Evolutionary conservation across 805 yeast species (phyloP), one percentile per base, ranked within the genome.

Genomic region (Wickerhamomyces strasburgensis): DNA sequence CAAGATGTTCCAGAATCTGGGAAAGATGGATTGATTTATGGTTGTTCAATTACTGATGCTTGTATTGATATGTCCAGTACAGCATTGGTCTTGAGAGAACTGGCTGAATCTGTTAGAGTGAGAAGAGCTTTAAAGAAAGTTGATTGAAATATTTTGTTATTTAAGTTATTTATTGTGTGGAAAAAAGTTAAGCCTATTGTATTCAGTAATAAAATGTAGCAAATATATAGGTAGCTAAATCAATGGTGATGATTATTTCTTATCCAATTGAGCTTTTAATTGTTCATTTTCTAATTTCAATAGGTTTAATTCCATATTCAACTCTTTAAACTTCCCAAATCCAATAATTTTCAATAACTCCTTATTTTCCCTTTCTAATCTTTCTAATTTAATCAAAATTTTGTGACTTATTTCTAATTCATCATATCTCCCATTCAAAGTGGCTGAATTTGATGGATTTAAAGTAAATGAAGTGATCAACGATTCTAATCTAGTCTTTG

Each of bases 21-120:
- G 37, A 81, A 82, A 57, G 71, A 70, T 37, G 75, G 70, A 16
- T 75, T 90, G 64, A 76, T 83, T 56, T 90, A 90, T 65, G 98
- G 98, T 45, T 85, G 88, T 46, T 84, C 95, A 21, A 88, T 90
- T 53, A 90, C 98, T n/a, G 98, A 90, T 63, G 96, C 96, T 23
- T 90, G 98, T 72, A 88, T 90, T 43, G 75, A 86, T 42, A 86
- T 95, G 87, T 93, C 84, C 37, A 69, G 78, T 33, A 90, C 98
- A 14, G 90, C 72, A 33, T 64, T 61, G 18, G 90, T 87, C 38
- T 70, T 90, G 51, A 72, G 70, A 35, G 67, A 69, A 35, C 75
- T 90, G 52, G 80, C 97, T 18, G 73, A 73, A 24, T 95, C 96
- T 42, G 93, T 90, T 21, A 75, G 76, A 61, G 67, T 69, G 33